Conservation (phyloP, 257 asterid genomes). For the Nemophila menziesii region DNA sequence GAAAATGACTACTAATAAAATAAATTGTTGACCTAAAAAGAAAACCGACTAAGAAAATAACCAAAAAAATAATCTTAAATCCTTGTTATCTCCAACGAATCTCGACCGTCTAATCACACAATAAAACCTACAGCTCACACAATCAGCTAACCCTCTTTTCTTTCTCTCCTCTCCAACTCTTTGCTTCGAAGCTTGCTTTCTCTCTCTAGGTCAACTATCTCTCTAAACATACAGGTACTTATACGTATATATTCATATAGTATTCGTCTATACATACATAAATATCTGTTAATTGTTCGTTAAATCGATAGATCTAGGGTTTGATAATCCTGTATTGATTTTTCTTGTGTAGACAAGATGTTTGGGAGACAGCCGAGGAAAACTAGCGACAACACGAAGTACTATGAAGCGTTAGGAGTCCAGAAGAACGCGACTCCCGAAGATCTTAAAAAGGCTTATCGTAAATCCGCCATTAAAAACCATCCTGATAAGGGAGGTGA, state of each 20-base stretch:
- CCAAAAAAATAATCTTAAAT: not conserved
- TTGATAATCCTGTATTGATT: not conserved
- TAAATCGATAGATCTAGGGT: slow-evolving; percentile 1
- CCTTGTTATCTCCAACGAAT: slow-evolving; percentile 5
- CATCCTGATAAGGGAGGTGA: slow-evolving; percentile 91
- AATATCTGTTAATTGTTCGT: not conserved
- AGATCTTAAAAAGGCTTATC: slow-evolving; percentile 75
- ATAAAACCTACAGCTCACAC: slow-evolving; percentile 16
- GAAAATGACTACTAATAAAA: not conserved
- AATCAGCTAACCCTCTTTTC: slow-evolving; percentile 7
- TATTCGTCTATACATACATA: not conserved
- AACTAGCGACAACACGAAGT: slow-evolving; percentile 67
- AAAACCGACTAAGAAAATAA: too few species aligned
- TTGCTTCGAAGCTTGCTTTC: not conserved
- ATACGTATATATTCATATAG: not conserved
- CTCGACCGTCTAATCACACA: slow-evolving; percentile 26
- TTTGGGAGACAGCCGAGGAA: slow-evolving; percentile 62
- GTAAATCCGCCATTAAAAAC: slow-evolving; percentile 65
- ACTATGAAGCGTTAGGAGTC: slow-evolving; percentile 68
- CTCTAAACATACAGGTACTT: not conserved
- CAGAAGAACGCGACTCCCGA: slow-evolving; percentile 55
- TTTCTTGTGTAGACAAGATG: slow-evolving; percentile 28
- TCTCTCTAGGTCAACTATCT: slow-evolving; percentile 10
- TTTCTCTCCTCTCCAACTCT: slow-evolving; percentile 10
- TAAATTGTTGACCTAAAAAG: slow-evolving; percentile 9